phyloP scores from a whole-genome alignment of 495 filamentous ascomycete species.

The Penicillium samsonianum region DNA sequence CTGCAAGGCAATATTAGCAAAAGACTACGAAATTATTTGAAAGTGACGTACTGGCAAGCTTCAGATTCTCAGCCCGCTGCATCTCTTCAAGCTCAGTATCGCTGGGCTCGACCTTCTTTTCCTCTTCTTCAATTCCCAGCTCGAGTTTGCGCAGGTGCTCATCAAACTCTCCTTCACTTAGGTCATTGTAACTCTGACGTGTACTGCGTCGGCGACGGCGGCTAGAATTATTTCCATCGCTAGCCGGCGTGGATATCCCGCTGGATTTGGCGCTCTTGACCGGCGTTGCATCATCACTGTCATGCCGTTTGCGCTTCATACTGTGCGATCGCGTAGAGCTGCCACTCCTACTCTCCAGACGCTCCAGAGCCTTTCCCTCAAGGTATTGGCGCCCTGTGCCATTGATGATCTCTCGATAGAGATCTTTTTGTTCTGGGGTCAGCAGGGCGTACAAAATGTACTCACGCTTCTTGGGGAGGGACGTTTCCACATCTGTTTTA shows the following conservation, averaged over 20 bases:
- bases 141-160: conserved; percentile 64
- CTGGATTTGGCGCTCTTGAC: conserved; percentile 76
- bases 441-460: conserved; percentile 93
- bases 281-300: conserved; percentile 39
- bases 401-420: conserved; percentile 83
- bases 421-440: conserved; percentile 81
- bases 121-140: conserved; percentile 53
- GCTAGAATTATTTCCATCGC: conserved; percentile 43
- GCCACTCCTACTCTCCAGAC: conserved; percentile 45
- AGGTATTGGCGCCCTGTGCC: conserved; percentile 78
- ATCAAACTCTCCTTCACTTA: conserved; percentile 76
- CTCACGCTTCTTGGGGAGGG: conserved; percentile 92
- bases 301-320: conserved; percentile 57
- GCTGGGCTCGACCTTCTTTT: conserved; percentile 54
- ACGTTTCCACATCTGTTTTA: conserved; percentile 88
- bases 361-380: conserved; percentile 80
- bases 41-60: conserved; percentile 67
- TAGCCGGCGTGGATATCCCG: conserved; percentile 66
- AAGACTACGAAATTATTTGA: neutral
- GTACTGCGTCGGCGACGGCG: conserved; percentile 45
- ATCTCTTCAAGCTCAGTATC: conserved; percentile 61
- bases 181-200: conserved; percentile 66
- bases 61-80: conserved; percentile 68
- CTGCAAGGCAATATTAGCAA: conserved; percentile 37
- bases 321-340: conserved; percentile 39